A percentile compares a stretch with the other conserved stretches of the same genome.
Conservation (phyloP, 2,329 filamentous ascomycete species). For the Thielaviopsis populi region DNA sequence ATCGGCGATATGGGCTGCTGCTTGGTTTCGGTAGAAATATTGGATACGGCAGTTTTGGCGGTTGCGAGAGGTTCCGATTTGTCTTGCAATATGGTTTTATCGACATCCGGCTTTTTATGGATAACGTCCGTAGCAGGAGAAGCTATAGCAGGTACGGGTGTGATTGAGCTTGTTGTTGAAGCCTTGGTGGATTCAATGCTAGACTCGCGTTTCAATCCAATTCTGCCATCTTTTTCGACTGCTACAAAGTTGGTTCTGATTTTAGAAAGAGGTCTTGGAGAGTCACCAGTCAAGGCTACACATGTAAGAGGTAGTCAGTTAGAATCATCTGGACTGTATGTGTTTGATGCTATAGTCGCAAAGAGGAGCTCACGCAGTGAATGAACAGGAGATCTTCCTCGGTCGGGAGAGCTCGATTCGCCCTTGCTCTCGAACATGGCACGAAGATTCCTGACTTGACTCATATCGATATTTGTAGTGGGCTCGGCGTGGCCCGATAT, state of each 20-base stretch:
- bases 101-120: neutral
- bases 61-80: neutral
- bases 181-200: constrained; percentile 28
- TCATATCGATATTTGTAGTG: constrained; percentile 35
- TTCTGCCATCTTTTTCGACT: constrained; percentile 49
- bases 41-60: neutral
- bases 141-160: neutral
- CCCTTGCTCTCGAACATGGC: constrained; percentile 68
- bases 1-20: neutral
- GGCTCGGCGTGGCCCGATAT: neutral
- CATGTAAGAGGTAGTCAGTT: constrained; percentile 14
- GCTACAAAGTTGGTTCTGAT: constrained; percentile 62
- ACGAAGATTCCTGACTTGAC: constrained; percentile 57
- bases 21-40: neutral
- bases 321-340: constrained; percentile 13
- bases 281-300: constrained; percentile 24
- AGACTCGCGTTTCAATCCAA: constrained; percentile 34
- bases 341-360: constrained; percentile 23
- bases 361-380: constrained; percentile 27
- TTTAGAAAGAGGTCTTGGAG: constrained; percentile 54
- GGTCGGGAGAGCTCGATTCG: constrained; percentile 38
- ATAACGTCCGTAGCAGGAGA: neutral
- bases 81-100: neutral
- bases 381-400: constrained; percentile 51
- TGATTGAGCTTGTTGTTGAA: constrained; percentile 18